Conservation (phyloP, 495 filamentous ascomycete species). For the Penicillium riverlandense region DNA sequence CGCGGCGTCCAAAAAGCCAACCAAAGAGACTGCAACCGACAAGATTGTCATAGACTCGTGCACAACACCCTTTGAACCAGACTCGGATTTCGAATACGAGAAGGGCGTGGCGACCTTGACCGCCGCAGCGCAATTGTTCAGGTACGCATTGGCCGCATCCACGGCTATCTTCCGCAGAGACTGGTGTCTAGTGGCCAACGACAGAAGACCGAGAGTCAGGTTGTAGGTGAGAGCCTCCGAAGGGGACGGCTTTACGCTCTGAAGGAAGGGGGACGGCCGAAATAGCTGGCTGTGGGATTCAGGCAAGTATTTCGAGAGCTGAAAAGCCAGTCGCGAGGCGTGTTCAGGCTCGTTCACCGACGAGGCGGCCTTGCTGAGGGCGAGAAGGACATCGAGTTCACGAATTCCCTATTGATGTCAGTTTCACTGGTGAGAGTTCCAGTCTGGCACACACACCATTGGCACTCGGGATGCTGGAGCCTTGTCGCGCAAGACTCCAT, state of each 20-base stretch:
- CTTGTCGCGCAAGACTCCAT: constrained; percentile 31
- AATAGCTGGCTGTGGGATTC: constrained; percentile 76
- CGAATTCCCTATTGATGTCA: constrained; percentile 50
- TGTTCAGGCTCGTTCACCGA: constrained; percentile 56
- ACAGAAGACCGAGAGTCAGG: constrained; percentile 70
- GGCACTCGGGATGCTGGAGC: constrained; percentile 40
- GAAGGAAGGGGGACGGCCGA: constrained; percentile 71
- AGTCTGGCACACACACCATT: constrained; percentile 33
- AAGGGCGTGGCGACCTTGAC: constrained; percentile 33
- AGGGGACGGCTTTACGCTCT: constrained; percentile 76
- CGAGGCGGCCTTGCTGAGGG: constrained; percentile 81
- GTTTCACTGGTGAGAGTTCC: background rate
- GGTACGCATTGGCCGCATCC: constrained; percentile 55
- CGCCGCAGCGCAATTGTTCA: constrained; percentile 55
- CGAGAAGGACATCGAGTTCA: constrained; percentile 84
- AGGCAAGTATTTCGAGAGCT: constrained; percentile 73
- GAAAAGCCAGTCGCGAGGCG: constrained; percentile 63
- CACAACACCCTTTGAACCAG: constrained; percentile 41
- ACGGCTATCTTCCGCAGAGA: constrained; percentile 55
- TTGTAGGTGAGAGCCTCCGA: constrained; percentile 80
- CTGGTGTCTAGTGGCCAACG: constrained; percentile 62
- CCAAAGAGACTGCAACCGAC: constrained; percentile 68
- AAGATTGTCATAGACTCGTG: constrained; percentile 62
- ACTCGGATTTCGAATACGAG: constrained; percentile 33
- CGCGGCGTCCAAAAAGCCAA: constrained; percentile 81